Base-by-base conservation (phyloP, 2,329 filamentous ascomycete species). In the Bertia moriformis region DNA sequence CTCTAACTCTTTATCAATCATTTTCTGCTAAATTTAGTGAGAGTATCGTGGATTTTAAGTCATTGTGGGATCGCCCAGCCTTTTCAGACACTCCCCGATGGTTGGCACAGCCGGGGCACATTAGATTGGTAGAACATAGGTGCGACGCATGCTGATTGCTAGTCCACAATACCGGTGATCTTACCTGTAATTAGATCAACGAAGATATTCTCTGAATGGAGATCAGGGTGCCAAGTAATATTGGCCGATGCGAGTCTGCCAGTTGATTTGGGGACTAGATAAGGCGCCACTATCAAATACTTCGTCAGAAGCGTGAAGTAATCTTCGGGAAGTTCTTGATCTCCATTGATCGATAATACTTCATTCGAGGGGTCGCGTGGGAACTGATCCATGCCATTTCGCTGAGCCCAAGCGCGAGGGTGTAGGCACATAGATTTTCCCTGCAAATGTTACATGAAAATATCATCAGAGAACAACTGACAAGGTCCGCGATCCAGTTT, bases 81-180 rank as follows among this genome's bases (percentile, higher is more conserved):
- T 42, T 54, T 49, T 19, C 43, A 44, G 18, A 59, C 47, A 33
- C 43, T 46, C 2, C 51, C 40, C 42, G 39, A 36, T 43, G 56
- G 49, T 41, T 49, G 29, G 32, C 48, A 55, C 44, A 57, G 44
- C 40, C 47, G 46, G 13, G 55, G 54, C 29, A 57, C 40, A 14
- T 36, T 22, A 17, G 46, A 49, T 36, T 54, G 49, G 40, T 53
- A 53, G 38, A 55, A 55, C 2, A 53, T 20, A 4, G 49, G 49
- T 1, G 48, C 44, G 12, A 51, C 44, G 17, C 33, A 40, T 3
- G 46, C 43, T 7, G 42, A 47, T 37, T 54, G 46, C 50, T 45
- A 53, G 42, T 52, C 50, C 10, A 54, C 37, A 12, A 54, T 47
- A 15, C 42, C 13, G 20, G 48, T 51, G 14, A 54, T 53, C 38